Evolutionary conservation across 1,284 basidiomycete species (phyloP).

Genomic region (Microbotryum scabiosae): DNA sequence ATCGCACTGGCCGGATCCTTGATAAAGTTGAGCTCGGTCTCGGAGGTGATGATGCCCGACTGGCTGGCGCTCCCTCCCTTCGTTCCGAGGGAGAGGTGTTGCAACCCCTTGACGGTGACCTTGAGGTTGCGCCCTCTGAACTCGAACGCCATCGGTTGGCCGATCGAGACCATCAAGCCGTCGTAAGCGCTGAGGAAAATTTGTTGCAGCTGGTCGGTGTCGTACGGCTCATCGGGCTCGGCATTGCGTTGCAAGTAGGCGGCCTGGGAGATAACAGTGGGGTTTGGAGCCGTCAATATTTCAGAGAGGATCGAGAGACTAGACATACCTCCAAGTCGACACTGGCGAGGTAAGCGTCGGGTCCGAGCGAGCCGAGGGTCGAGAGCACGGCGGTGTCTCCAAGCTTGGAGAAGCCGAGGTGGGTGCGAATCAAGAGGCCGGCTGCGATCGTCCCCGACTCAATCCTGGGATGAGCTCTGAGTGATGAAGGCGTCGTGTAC

Average conservation of each 20-base stretch:
- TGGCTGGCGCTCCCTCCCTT: constrained; percentile 43
- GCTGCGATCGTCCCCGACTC: constrained; percentile 41
- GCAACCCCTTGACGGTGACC: constrained; percentile 59
- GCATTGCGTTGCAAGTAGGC: constrained; percentile 32
- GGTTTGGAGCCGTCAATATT: not conserved
- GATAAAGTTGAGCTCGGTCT: constrained; percentile 80
- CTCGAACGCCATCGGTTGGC: constrained; percentile 77
- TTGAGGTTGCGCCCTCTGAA: constrained; percentile 82
- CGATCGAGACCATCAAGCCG: constrained; percentile 48
- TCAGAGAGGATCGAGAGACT: not conserved
- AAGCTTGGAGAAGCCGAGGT: constrained; percentile 58
- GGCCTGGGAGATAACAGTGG: constrained; percentile 3
- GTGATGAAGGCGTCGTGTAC: not conserved
- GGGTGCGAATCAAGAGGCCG: constrained; percentile 64
- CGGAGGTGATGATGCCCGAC: constrained; percentile 78
- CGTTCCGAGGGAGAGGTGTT: constrained; percentile 52
- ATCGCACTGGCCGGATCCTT: constrained; percentile 73
- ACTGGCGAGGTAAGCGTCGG: constrained; percentile 22
- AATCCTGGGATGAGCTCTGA: constrained; percentile 31
- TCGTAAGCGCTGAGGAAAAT: constrained; percentile 66
- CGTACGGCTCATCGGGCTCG: constrained; percentile 45
- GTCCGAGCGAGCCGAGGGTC: constrained; percentile 32
- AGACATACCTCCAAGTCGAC: constrained; percentile 28
- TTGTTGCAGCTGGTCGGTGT: constrained; percentile 72
- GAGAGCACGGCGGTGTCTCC: constrained; percentile 68